Evolutionary conservation across 1,284 basidiomycete genomes (phyloP).

Genomic region (Leccinum pseudoinsigne): DNA sequence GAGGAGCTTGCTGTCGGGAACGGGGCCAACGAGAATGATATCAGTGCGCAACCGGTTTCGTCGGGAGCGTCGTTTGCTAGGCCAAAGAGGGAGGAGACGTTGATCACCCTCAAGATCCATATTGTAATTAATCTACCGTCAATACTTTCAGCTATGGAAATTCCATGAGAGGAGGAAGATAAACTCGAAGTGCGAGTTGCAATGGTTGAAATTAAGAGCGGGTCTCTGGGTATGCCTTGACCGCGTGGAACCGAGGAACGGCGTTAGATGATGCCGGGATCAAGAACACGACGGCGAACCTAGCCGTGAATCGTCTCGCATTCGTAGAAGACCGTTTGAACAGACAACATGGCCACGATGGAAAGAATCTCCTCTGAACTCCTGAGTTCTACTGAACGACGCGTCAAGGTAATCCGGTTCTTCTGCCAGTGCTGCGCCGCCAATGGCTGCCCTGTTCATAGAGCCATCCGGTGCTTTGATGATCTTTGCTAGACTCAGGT

Average conservation of each 20-base stretch:
- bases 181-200: no score
- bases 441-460: constrained; percentile 92
- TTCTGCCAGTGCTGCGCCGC: constrained; percentile 91
- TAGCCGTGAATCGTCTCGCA: no score
- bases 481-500: constrained; percentile 97
- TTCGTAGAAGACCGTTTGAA: constrained; percentile 91
- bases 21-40: constrained; percentile 10
- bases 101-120: constrained; percentile 16
- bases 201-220: no score
- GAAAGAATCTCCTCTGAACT: constrained; percentile 98
- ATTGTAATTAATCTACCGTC: no score
- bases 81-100: constrained; percentile 48
- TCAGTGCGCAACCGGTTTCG: constrained; percentile 8
- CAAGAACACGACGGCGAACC: no score
- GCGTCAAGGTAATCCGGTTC: constrained; percentile 52
- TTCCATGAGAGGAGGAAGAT: no score
- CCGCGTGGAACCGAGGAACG: no score
- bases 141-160: no score
- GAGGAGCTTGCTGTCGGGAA: constrained; percentile 49
- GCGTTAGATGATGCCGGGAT: no score
- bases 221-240: no score
- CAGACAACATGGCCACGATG: constrained; percentile 97
- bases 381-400: constrained; percentile 85
- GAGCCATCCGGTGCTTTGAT: constrained; percentile 95
- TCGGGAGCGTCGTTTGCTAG: constrained; percentile 55